A percentile compares a stretch with the other conserved stretches of the same genome.
phyloP scores from a whole-genome alignment of 2,329 filamentous ascomycete species.

The Zalaria obscura region DNA sequence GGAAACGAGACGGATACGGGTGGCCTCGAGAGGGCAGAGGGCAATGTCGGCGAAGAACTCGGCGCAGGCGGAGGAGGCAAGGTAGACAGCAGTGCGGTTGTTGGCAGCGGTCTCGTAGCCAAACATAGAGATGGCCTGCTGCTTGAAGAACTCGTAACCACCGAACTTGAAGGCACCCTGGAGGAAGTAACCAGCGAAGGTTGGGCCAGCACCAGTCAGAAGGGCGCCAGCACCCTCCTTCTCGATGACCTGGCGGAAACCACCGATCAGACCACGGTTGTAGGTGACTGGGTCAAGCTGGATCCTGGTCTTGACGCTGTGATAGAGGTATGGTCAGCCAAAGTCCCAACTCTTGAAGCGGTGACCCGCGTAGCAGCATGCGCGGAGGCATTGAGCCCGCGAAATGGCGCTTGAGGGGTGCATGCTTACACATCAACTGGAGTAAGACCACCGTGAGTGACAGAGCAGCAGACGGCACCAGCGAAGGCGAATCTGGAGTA shows the following conservation, averaged over 20 bases:
- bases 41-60: conserved; percentile 64
- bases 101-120: conserved; percentile 64
- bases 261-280: conserved; percentile 76
- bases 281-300: conserved; percentile 83
- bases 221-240: conserved; percentile 78
- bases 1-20: conserved; percentile 84
- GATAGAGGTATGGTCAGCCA: conserved; percentile 4
- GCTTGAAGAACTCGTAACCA: conserved; percentile 94
- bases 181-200: conserved; percentile 82
- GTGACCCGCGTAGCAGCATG: neutral
- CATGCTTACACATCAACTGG: conserved; percentile 95
- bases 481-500: conserved; percentile 96
- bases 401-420: neutral
- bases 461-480: conserved; percentile 92
- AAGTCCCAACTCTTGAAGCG: neutral
- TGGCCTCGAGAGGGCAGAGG: conserved; percentile 83
- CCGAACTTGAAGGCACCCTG: conserved; percentile 90
- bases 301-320: conserved; percentile 87
- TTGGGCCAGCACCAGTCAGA: conserved; percentile 73
- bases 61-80: conserved; percentile 46
- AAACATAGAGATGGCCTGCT: conserved; percentile 68
- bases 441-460: conserved; percentile 93
- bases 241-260: conserved; percentile 72
- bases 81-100: conserved; percentile 70
- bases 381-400: neutral